Percentiles rank a stretch among this genome's conserved stretches.
phyloP scores from a whole-genome alignment of 495 filamentous ascomycete species.

The Niebla homalea region DNA sequence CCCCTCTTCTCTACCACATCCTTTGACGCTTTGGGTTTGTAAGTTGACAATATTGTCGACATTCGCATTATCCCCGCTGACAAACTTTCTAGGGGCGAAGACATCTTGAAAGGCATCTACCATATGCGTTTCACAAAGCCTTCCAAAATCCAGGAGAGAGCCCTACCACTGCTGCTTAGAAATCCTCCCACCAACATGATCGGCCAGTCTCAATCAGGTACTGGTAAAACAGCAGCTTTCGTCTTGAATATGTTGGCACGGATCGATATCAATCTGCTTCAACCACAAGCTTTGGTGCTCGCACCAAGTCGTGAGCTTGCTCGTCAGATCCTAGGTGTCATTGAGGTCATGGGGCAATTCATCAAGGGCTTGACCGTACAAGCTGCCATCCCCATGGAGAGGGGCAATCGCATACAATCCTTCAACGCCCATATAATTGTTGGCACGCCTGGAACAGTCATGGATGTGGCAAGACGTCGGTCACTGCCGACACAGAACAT shows the following conservation, averaged over 20 bases:
- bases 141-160: conserved; percentile 91
- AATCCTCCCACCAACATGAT: conserved; percentile 85
- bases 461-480: conserved; percentile 66
- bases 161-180: conserved; percentile 70
- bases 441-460: conserved; percentile 87
- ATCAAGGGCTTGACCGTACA: conserved; percentile 54
- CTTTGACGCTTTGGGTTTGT: conserved; percentile 83
- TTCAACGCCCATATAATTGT: conserved; percentile 68
- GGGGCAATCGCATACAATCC: conserved; percentile 41
- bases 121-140: conserved; percentile 86
- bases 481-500: conserved; percentile 51
- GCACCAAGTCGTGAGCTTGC: conserved; percentile 92
- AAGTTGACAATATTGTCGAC: conserved; percentile 23
- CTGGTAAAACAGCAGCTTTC: conserved; percentile 96
- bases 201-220: conserved; percentile 95
- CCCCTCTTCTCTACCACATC: conserved; percentile 72
- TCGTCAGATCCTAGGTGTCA: conserved; percentile 80
- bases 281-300: conserved; percentile 77
- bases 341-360: conserved; percentile 70
- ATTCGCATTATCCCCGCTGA: not conserved
- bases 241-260: conserved; percentile 80
- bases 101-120: conserved; percentile 49
- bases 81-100: conserved; percentile 24
- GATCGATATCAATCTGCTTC: conserved; percentile 46
- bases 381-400: conserved; percentile 68